phyloP scores from a whole-genome alignment of 2,329 filamentous ascomycete genomes.

The Exophiala lecanii-corni region DNA sequence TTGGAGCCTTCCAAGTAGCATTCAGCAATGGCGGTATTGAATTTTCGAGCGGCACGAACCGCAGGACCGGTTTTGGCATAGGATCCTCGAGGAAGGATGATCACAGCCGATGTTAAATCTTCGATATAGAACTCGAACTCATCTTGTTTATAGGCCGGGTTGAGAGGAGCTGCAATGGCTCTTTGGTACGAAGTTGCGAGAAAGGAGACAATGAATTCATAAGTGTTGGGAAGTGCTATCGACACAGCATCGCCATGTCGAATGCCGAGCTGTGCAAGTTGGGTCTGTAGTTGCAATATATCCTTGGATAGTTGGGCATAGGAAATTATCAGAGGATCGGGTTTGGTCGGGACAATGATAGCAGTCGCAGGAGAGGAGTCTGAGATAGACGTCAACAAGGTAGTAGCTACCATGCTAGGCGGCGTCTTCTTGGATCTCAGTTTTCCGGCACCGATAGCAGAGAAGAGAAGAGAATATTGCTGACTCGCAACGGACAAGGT shows the following conservation, averaged over 20 bases:
- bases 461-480: background rate
- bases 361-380: constrained; percentile 52
- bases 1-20: constrained; percentile 72
- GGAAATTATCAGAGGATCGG: constrained; percentile 59
- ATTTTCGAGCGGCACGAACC: constrained; percentile 71
- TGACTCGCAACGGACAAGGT: background rate
- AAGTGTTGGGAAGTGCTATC: constrained; percentile 77
- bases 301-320: constrained; percentile 65
- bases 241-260: constrained; percentile 67
- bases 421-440: no score
- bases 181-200: constrained; percentile 82
- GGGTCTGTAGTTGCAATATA: constrained; percentile 67
- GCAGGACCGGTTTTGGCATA: constrained; percentile 64
- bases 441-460: background rate
- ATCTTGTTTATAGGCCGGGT: constrained; percentile 81
- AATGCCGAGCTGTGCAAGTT: constrained; percentile 72
- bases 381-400: constrained; percentile 55
- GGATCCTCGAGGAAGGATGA: constrained; percentile 69
- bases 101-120: constrained; percentile 73
- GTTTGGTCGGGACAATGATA: constrained; percentile 67
- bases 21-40: constrained; percentile 79
- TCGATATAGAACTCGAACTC: constrained; percentile 93
- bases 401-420: constrained; percentile 44
- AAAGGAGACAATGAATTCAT: constrained; percentile 84
- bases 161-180: constrained; percentile 78